phyloP scores from a whole-genome alignment of 2,329 filamentous ascomycete genomes.

The Orbilia blumenaviensis region DNA sequence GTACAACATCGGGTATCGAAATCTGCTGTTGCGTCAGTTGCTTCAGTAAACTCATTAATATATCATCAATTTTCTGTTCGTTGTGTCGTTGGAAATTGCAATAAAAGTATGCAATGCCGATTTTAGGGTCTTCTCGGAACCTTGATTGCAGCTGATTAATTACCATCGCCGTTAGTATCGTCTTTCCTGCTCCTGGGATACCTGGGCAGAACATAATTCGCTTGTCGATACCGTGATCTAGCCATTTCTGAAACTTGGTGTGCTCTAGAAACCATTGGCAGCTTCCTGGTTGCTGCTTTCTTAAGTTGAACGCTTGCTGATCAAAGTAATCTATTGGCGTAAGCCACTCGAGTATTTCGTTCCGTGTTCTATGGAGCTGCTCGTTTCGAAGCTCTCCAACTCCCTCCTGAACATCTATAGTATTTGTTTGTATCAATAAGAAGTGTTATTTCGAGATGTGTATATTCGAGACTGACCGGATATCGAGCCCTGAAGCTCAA shows the following conservation, averaged over 20 bases:
- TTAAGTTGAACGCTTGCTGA: conserved; percentile 62
- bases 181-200: conserved; percentile 21
- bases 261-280: conserved; percentile 64
- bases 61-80: conserved; percentile 60
- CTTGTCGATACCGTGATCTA: conserved; percentile 16
- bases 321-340: conserved; percentile 57
- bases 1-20: conserved; percentile 45
- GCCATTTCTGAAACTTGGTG: conserved; percentile 60
- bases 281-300: conserved; percentile 61
- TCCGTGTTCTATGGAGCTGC: too few relatives aligned
- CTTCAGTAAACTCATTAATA: conserved; percentile 60
- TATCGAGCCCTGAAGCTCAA: too few relatives aligned
- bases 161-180: background rate
- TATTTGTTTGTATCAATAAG: too few relatives aligned
- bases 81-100: conserved; percentile 62
- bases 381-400: too few relatives aligned
- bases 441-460: too few relatives aligned
- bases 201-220: too few relatives aligned
- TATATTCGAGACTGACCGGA: too few relatives aligned
- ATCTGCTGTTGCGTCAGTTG: too few relatives aligned
- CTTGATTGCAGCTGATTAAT: background rate
- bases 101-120: conserved; percentile 64
- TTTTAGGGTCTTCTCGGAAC: conserved; percentile 54
- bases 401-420: too few relatives aligned
- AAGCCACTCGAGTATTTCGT: conserved; percentile 63